A percentile compares a stretch with the other conserved stretches of the same genome.
Evolutionary conservation across 2,329 filamentous ascomycete species (phyloP).

Genomic region (Aspergillus neoniger): DNA sequence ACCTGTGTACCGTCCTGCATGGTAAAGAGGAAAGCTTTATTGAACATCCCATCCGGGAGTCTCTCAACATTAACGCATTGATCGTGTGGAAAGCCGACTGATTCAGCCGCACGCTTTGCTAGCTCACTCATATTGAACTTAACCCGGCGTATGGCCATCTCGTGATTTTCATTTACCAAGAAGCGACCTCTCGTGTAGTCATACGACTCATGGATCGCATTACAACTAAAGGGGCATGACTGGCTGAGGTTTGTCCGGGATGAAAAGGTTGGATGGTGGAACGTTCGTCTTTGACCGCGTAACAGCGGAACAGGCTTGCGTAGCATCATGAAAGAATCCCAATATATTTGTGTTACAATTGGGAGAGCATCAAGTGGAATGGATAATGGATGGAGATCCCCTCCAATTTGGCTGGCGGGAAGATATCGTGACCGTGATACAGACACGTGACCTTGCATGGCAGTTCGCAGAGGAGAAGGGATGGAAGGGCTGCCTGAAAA

Average conservation of each 20-base stretch:
- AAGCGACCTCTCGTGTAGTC: neutral
- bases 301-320: neutral
- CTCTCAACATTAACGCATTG: conserved; percentile 8
- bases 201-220: neutral
- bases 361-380: no score
- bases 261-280: neutral
- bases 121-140: neutral
- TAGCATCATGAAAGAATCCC: neutral
- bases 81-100: neutral
- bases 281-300: neutral
- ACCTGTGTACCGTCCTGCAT: conserved; percentile 24
- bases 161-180: neutral
- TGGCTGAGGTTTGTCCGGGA: neutral
- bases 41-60: conserved; percentile 23
- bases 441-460: no score
- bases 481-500: no score
- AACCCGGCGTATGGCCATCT: neutral
- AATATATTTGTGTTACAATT: no score
- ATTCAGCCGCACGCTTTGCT: neutral
- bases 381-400: no score
- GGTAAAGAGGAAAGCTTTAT: conserved; percentile 22
- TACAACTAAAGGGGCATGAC: neutral
- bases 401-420: no score
- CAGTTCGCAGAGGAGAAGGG: no score
- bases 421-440: no score